phyloP scores from a whole-genome alignment of 2,329 filamentous ascomycete genomes.

The Orbilia quercus region DNA sequence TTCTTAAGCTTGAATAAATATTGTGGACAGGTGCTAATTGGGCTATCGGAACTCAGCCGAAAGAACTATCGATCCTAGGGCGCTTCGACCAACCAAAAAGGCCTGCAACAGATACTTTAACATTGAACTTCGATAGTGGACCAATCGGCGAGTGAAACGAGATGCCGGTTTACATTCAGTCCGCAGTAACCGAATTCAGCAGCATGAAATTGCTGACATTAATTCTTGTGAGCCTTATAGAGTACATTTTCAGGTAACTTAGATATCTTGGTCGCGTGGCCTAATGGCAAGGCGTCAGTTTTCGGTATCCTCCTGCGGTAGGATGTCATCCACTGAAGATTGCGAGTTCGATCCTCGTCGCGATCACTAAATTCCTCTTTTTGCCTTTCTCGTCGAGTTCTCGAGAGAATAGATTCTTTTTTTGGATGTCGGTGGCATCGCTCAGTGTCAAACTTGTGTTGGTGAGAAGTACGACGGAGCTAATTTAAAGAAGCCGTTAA shows the following conservation, averaged over 20 bases:
- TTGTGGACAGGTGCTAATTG: neutral
- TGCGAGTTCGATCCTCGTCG: constrained; percentile 57
- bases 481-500: no score
- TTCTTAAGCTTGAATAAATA: no score
- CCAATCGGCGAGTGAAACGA: constrained; percentile 1
- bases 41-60: neutral
- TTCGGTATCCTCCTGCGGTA: constrained; percentile 44
- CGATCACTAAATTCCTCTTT: constrained; percentile 44
- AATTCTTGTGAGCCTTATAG: constrained; percentile 7
- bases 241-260: neutral
- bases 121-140: neutral
- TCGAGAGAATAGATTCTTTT: constrained; percentile 15
- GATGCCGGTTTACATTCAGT: neutral
- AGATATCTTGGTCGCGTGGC: constrained; percentile 46
- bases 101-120: neutral
- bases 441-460: constrained; percentile 46
- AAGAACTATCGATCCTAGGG: no score
- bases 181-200: no score
- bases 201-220: neutral
- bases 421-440: constrained; percentile 8
- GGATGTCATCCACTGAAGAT: constrained; percentile 55
- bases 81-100: no score
- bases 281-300: constrained; percentile 57
- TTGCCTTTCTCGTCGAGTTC: constrained; percentile 5
- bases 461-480: no score